A percentile compares a stretch with the other conserved stretches of the same genome.
Conservation (phyloP, 2,329 filamentous ascomycete genomes). For the Pseudovirgaria hyperparasitica region DNA sequence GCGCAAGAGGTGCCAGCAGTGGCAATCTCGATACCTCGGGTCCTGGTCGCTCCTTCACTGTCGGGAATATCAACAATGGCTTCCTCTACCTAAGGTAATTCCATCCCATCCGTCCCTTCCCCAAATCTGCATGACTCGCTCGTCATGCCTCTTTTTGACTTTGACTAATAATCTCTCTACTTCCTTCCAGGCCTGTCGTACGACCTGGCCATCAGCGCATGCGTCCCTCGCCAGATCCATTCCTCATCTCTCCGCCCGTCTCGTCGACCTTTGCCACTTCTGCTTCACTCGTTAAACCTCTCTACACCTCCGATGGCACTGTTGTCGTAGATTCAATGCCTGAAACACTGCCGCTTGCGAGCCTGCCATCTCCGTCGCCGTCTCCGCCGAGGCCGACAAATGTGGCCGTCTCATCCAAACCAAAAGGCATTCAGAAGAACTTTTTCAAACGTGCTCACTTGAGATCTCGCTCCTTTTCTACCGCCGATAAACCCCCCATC, state of each 20-base stretch:
- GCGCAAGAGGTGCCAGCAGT: slow-evolving; percentile 18
- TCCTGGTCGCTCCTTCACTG: slow-evolving; percentile 30
- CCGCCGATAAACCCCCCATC: slow-evolving; percentile 48
- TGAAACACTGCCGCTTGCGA: too few relatives aligned
- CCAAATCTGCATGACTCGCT: background rate
- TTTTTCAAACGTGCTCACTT: too few relatives aligned
- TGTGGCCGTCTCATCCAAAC: too few relatives aligned
- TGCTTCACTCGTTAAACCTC: slow-evolving; percentile 59
- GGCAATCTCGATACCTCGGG: slow-evolving; percentile 18
- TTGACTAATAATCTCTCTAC: slow-evolving; percentile 7
- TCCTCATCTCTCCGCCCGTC: slow-evolving; percentile 23
- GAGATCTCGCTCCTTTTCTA: slow-evolving; percentile 66
- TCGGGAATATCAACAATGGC: slow-evolving; percentile 35
- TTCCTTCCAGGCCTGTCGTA: slow-evolving; percentile 18
- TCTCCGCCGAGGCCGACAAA: slow-evolving; percentile 9
- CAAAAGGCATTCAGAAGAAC: too few relatives aligned
- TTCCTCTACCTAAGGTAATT: slow-evolving; percentile 34
- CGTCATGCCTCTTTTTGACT: slow-evolving; percentile 1
- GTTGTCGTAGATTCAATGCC: too few relatives aligned
- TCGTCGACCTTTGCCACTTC: slow-evolving; percentile 55
- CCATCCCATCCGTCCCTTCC: slow-evolving; percentile 3
- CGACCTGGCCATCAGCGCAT: slow-evolving; percentile 21
- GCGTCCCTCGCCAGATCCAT: slow-evolving; percentile 20
- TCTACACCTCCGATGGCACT: slow-evolving; percentile 32
- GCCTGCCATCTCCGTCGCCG: slow-evolving; percentile 8